Base-by-base conservation (phyloP, 257 asterid genomes). In the Nicotiana knightiana region DNA sequence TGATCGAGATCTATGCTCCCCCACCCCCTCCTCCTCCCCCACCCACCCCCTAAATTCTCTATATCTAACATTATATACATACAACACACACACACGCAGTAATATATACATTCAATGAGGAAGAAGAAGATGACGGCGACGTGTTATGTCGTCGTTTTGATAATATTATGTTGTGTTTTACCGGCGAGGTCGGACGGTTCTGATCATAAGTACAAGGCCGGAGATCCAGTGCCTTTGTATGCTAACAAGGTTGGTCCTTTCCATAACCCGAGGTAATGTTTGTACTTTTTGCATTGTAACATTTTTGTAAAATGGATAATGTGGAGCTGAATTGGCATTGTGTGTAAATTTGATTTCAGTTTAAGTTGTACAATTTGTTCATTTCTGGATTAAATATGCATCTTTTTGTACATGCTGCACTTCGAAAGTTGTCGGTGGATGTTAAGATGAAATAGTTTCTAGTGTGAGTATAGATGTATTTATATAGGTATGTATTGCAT, bases 161-260 rank as follows among this genome's bases (percentile, higher is more conserved):
- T 85, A 35, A 21, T 84, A 3, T 18, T 76, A 39, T 61, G 83
- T 85, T 11, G 61, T 51, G 85, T 66, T 9, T 58, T 75, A 32
- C 37, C 58, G 83, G 95, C 80, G 81, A 88, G 90, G 78, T 88
- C 98, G 57, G 96, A 93, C 83, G 93, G 83, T 13, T 93, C 97
- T n/a, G 93, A 93, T 88, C 98, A 94, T 81, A 90, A 81, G 80
- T 94, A 90, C 91, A 93, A 88, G 54, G 84, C 85, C 57, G 93
- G 96, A 33, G 97, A 94, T 76, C 67, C 85, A 59, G 97, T 94
- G 75, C 96, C 97, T 81, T 93, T 92, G 0, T 94, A 94, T 73
- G 97, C 97, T 46, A 93, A 93, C 62, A 93, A 94, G 87, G 98
- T 94, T 80, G 97, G 97, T 3, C 98, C 98, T 67, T 94, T 94